A percentile compares a stretch with the other conserved stretches of the same genome.
These are phyloP conservation scores for Diophrys sp. DNA, from an alignment of 73 alveolate species.

Conservation along the genomic window DNA sequence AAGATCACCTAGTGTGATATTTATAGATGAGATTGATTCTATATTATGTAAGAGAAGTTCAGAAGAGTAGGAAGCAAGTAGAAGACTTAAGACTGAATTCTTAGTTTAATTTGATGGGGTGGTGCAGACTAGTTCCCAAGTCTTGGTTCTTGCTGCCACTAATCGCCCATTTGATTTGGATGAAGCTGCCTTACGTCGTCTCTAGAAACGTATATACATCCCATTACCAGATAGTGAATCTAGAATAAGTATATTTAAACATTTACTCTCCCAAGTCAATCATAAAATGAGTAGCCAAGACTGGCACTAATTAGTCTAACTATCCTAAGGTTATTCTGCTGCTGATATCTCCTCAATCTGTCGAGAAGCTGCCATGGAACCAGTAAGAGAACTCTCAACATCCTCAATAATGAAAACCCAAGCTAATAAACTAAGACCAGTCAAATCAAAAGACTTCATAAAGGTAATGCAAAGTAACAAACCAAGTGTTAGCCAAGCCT, in stretches of 20 bases:
- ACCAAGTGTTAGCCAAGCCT: constrained; percentile 37
- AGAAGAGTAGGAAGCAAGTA: constrained; percentile 87
- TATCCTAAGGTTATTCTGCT: constrained; percentile 76
- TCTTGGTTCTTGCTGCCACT: constrained; percentile 80
- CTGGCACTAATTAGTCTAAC: constrained; percentile 46
- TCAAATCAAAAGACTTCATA: constrained; percentile 25
- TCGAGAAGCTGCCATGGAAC: constrained; percentile 89
- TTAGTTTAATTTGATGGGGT: constrained; percentile 93
- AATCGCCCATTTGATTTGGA: constrained; percentile 91
- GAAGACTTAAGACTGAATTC: constrained; percentile 94
- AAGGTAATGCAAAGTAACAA: constrained; percentile 23
- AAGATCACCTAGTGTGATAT: constrained; percentile 84
- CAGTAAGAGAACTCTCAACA: constrained; percentile 68
- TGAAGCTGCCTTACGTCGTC: constrained; percentile 90
- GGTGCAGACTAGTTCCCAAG: constrained; percentile 63
- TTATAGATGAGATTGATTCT: constrained; percentile 93
- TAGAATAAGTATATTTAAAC: constrained; percentile 64
- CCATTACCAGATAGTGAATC: constrained; percentile 84
- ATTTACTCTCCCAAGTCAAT: constrained; percentile 57
- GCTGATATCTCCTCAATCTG: constrained; percentile 75
- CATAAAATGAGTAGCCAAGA: constrained; percentile 48
- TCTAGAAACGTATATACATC: constrained; percentile 83
- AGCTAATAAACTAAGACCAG: constrained; percentile 26
- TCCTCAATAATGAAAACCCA: constrained; percentile 20
- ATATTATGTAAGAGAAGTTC: constrained; percentile 82